Base-by-base conservation (phyloP, 2,329 filamentous ascomycete genomes). In the Alternaria arborescens region DNA sequence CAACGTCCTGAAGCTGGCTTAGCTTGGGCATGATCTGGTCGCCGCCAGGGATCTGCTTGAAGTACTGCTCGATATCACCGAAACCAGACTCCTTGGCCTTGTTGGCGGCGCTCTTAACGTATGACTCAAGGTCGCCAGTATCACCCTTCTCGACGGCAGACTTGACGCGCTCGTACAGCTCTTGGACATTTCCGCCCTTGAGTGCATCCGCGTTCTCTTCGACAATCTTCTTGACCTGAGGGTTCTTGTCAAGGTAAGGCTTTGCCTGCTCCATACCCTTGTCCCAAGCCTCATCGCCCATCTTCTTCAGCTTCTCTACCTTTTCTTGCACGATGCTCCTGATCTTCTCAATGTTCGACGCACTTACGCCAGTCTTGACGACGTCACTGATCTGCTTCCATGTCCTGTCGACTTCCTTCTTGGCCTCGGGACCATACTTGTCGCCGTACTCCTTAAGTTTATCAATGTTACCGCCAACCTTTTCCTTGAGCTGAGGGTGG, bases 241-340 rank as follows among this genome's bases (percentile, higher is more conserved):
- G 89, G 77, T 87, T 91, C 83, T 92, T 92, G 68, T 93, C 90
- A 1, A 93, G 83, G 60, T 88, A 86, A 0, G 90, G 89, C 81
- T 91, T 88, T 36, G 87, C 88, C 77, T 91, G 83, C 78, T 93
- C 88, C 47, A 91, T 73, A 0, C 87, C 89, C 81, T 91, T 90
- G 66, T 88, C 82, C 89, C 89, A 93, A 0, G 88, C 87, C 77
- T 92, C 84, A 41, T 93, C 89, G 22, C 89, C 89, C 2, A 92
- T 78, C 77, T 89, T 85, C 78, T 86, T 84, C 32, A 93, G 71
- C 75, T 90, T 83, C 72, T 91, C 80, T 2, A 84, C 82, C 84
- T 91, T 93, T 52, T 93, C 89, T 61, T 92, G 83, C 1, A 92
- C 81, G 40, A 93, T 73, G 66, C 87, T 84, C 62, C 85, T 84